Evolutionary conservation across 2,329 filamentous ascomycete genomes (phyloP).

Genomic region (Neodidymelliopsis sp.): DNA sequence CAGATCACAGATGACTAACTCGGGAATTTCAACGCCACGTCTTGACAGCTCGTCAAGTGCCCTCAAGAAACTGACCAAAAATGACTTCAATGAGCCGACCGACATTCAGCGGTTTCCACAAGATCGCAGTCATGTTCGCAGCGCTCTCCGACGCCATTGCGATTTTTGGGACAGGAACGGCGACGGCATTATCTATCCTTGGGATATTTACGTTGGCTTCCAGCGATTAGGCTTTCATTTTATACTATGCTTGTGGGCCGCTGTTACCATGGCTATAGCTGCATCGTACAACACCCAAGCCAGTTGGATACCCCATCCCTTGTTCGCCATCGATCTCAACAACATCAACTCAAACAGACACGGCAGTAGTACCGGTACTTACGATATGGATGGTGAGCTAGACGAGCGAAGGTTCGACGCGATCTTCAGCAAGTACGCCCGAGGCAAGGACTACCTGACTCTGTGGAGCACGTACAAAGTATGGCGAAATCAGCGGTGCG

Average conservation of each 20-base stretch:
- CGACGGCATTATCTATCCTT: constrained; percentile 26
- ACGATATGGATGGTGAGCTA: constrained; percentile 25
- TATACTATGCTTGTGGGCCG: constrained; percentile 25
- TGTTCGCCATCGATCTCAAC: constrained; percentile 27
- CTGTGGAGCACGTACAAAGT: constrained; percentile 17
- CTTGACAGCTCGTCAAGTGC: neutral
- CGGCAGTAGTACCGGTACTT: constrained; percentile 27
- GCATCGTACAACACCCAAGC: constrained; percentile 25
- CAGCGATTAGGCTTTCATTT: constrained; percentile 24
- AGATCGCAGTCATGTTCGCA: constrained; percentile 2
- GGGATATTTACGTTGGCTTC: constrained; percentile 29
- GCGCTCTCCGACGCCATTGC: constrained; percentile 23
- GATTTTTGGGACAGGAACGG: constrained; percentile 28
- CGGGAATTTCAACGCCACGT: neutral
- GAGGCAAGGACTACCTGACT: constrained; percentile 22
- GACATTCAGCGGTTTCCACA: too few species aligned
- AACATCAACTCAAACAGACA: constrained; percentile 26
- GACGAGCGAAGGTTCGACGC: constrained; percentile 25
- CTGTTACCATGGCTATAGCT: constrained; percentile 23
- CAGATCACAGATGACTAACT: neutral
- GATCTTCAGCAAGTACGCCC: constrained; percentile 27
- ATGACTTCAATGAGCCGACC: too few species aligned
- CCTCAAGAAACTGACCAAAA: too few species aligned
- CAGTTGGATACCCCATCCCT: constrained; percentile 22
- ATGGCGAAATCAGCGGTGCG: constrained; percentile 25